Base-by-base conservation (phyloP, 148 eudicot species). In the Amaranthus cruentus region DNA sequence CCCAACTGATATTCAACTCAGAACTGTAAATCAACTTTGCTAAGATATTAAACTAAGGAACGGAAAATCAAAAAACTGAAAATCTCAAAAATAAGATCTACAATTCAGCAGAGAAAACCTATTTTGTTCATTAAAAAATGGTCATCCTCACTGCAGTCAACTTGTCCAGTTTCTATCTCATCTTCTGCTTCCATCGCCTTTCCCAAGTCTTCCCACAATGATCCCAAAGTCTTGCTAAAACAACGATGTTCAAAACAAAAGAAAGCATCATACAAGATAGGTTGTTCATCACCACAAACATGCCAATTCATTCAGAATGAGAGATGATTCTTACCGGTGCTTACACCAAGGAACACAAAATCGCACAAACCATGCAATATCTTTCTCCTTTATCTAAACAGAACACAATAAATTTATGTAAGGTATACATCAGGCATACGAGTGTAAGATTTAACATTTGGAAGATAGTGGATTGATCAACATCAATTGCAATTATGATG, bases 321-420 rank as follows among this genome's bases (percentile, higher is more conserved):
- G 55, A 53, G 68, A 67, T 55, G 50, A 55, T 14, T 18, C 79
- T 84, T 87, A 93, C 98, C 98, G 91, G 80, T 94, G 97, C 86
- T 94, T 94, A 77, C 98, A 94, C 98, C 98, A 94, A 44, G 98
- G 97, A 68, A 91, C 98, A 80, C 97, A 89, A 72, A 94, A 94
- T 76, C 76, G 73, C 67, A 94, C 96, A 73, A 94, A 91, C 98
- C 98, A 94, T 18, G 95, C 96, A 12, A 96, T 94, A 71, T 94
- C 96, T 70, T 94, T 94, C 91, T 94, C 98, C 79, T 88, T 88
- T 80, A 94, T 85, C 98, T 93, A 76, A 44, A 70, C 11, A 13
- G 68, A 55, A 73, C 61, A 15, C 15, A 73, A 13, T 15, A 5
- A 59, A n/a, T 65, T 52, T 28, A 8, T 13, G 15, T 48, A 48